Base-by-base conservation (phyloP, 1,139 yeast genomes). In the Keqinozyma sinolaborantium region DNA sequence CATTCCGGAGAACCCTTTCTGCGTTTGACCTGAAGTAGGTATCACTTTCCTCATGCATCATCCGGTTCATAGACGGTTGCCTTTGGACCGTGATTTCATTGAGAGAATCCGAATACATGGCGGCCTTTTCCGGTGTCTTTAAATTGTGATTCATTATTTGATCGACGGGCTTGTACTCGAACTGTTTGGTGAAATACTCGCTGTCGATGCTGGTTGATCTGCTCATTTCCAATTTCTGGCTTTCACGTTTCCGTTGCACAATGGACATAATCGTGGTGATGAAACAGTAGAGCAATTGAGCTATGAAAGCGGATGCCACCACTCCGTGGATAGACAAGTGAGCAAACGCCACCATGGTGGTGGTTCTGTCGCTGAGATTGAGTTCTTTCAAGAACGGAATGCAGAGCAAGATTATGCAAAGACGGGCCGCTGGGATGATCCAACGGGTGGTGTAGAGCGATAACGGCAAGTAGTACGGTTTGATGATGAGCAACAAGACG, bases 391-490 rank as follows among this genome's bases (percentile, higher is more conserved):
- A 52, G 32, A 56, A 70, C 1, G 76, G 68, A n/a, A 72, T 53
- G 36, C 69, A 65, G 26, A 73, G 47, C 2, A 66, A 31, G 0
- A 73, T 56, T 11, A 64, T 60, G 4, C 67, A 26, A 3, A 70
- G 45, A 30, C 64, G 56, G 2, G 72, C 68, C 5, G 56, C 35
- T 2, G 67, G 70, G 9, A 64, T 47, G 28, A 63, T 51, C 47
- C 66, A 55, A 28, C 60, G 56, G 7, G 70, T 47, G 5, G 73
- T 57, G 24, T 60, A 55, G 61, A 67, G 61, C n/a, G 59, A 50
- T 23, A 69, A 43, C 23, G 47, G 51, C 14, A 64, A 57, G 44
- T 51, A 74, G 38, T 56, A 64, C 1, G 82, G 82, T 28, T 60
- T 54, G 32, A 57, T 40, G 1, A 48, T 26, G 12, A 69, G 36